phyloP scores from a whole-genome alignment of 179 eudicot genomes.

The Amaranthus tricolor region DNA sequence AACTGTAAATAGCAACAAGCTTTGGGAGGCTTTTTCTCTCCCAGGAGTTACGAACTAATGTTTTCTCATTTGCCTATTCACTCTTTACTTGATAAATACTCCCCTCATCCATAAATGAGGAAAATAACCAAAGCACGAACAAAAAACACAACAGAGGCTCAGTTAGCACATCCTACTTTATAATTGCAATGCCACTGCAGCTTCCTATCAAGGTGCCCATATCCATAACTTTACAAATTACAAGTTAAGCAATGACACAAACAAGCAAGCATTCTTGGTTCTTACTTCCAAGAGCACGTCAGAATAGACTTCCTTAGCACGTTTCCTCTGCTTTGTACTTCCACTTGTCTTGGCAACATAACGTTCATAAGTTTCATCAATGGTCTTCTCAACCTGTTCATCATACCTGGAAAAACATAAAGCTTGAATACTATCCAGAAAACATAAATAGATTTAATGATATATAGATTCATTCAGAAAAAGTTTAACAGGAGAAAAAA shows the following conservation, averaged over 20 bases:
- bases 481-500: background rate
- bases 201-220: background rate
- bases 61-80: too few species aligned
- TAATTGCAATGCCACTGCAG: background rate
- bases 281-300: slow-evolving; percentile 58
- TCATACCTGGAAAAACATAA: slow-evolving; percentile 51
- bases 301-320: slow-evolving; percentile 50
- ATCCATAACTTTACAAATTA: background rate
- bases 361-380: slow-evolving; percentile 80
- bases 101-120: background rate
- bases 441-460: background rate
- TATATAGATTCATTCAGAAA: background rate
- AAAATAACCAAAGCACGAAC: too few species aligned
- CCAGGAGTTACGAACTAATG: too few species aligned
- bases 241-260: background rate
- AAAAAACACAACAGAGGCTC: too few species aligned
- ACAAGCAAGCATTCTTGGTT: too few species aligned
- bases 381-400: slow-evolving; percentile 55
- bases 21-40: too few species aligned
- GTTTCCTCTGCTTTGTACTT: slow-evolving; percentile 75
- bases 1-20: background rate
- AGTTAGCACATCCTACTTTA: background rate
- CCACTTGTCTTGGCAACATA: slow-evolving; percentile 63
- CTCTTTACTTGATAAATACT: too few species aligned
- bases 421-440: background rate